These are phyloP conservation scores for Ogataea minuta DNA, from an alignment of 805 yeast genomes.

Conservation along the genomic window DNA sequence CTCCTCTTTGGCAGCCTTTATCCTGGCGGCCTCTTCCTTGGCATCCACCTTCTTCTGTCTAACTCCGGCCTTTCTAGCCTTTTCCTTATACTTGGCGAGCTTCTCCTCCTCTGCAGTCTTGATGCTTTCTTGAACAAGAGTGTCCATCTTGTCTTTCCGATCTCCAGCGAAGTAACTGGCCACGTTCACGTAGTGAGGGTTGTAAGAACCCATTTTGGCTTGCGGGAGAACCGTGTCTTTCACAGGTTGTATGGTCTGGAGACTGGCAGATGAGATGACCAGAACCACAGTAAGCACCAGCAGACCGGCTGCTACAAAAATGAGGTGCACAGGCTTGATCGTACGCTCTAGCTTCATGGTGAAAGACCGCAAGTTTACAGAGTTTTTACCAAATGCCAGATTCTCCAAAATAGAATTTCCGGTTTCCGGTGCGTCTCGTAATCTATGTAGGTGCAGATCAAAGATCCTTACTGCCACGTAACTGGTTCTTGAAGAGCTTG, in stretches of 20 bases:
- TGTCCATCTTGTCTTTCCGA: slow-evolving; percentile 1
- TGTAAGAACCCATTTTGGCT: background rate
- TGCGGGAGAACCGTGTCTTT: slow-evolving; percentile 2
- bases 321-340: slow-evolving; percentile 9
- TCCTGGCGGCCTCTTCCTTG: slow-evolving; percentile 6
- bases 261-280: slow-evolving; percentile 4
- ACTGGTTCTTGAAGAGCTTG: no score
- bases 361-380: background rate
- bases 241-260: slow-evolving; percentile 6
- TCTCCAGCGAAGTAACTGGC: slow-evolving; percentile 6
- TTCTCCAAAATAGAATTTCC: background rate
- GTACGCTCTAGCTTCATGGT: slow-evolving; percentile 2
- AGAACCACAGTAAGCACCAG: slow-evolving; percentile 9
- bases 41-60: slow-evolving; percentile 6
- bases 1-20: background rate
- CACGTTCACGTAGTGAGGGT: slow-evolving; percentile 10
- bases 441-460: no score
- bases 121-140: background rate
- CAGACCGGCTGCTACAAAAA: slow-evolving; percentile 10
- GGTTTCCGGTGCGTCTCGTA: background rate
- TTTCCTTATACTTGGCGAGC: slow-evolving; percentile 12
- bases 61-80: slow-evolving; percentile 3
- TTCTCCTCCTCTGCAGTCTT: slow-evolving; percentile 12
- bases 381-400: background rate
- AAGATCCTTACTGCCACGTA: no score